Evolutionary conservation across 148 eudicot genomes (phyloP).

Genomic region (Dysphania ambrosioides): DNA sequence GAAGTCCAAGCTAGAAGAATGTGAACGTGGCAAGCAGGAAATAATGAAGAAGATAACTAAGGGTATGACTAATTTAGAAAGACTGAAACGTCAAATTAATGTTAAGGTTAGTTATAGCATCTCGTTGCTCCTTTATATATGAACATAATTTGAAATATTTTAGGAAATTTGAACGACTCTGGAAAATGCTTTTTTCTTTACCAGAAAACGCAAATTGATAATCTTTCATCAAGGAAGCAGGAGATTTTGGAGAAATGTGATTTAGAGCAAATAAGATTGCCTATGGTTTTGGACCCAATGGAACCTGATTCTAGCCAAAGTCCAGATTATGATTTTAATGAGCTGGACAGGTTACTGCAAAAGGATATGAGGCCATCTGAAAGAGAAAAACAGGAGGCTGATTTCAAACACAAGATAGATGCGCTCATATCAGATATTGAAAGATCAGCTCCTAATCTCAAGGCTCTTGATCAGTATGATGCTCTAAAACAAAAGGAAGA

Average conservation of each 20-base stretch:
- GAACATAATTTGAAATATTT: not conserved
- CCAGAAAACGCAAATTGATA: constrained; percentile 76
- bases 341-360: constrained; percentile 65
- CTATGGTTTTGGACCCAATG: constrained; percentile 78
- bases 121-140: not conserved
- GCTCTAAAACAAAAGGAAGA: constrained; percentile 82
- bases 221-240: constrained; percentile 62
- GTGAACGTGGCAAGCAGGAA: constrained; percentile 77
- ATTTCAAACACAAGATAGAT: constrained; percentile 72
- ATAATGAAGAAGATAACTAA: constrained; percentile 78
- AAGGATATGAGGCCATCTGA: constrained; percentile 70
- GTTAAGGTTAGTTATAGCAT: constrained; percentile 52
- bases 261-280: constrained; percentile 72
- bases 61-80: constrained; percentile 76
- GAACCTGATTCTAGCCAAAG: constrained; percentile 55
- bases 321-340: constrained; percentile 67
- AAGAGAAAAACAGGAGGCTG: constrained; percentile 80
- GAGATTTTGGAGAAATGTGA: constrained; percentile 87
- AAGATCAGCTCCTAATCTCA: constrained; percentile 91
- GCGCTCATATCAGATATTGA: constrained; percentile 73
- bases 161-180: not conserved
- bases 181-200: constrained; percentile 22
- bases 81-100: constrained; percentile 71
- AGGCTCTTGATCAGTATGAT: constrained; percentile 94
- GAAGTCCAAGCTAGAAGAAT: constrained; percentile 80